A percentile compares a stretch with the other conserved stretches of the same genome.
phyloP scores from a whole-genome alignment of 345 rosid species.

The Moricandia arvensis region DNA sequence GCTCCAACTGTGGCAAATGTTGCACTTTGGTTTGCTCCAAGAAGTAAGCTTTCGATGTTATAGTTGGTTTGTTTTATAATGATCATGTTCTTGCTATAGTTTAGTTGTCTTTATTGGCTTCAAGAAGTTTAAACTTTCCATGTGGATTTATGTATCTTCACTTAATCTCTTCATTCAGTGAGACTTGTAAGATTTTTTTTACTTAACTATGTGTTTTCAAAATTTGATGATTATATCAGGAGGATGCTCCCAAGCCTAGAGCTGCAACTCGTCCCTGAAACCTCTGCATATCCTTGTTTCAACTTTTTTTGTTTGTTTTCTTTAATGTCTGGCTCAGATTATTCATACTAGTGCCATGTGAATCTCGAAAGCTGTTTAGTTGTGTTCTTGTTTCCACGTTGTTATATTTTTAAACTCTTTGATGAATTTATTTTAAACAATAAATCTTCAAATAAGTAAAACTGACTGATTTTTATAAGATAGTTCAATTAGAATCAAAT shows the following conservation, averaged over 20 bases:
- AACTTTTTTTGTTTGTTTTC: neutral
- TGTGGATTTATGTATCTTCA: neutral
- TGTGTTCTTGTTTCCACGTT: neutral
- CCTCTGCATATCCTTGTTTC: constrained; percentile 3
- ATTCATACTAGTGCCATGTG: neutral
- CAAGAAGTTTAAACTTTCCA: neutral
- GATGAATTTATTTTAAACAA: too few species aligned
- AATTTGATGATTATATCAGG: constrained; percentile 5
- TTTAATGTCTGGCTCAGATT: neutral
- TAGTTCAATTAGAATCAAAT: neutral
- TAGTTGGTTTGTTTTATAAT: too few species aligned
- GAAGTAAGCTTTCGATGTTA: too few species aligned
- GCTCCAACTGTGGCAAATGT: constrained; percentile 93
- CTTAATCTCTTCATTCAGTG: neutral
- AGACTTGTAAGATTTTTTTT: neutral
- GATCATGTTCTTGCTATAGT: neutral
- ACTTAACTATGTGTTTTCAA: neutral
- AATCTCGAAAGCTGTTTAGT: constrained; percentile 1
- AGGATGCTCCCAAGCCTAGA: constrained; percentile 32
- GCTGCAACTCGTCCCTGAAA: constrained; percentile 33
- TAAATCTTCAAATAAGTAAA: too few species aligned
- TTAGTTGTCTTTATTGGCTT: neutral
- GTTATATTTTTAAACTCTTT: neutral
- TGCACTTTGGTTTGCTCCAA: constrained; percentile 27
- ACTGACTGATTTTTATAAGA: neutral